Evolutionary conservation across 805 yeast genomes (phyloP), one percentile per base, ranked within the genome.

Genomic region (Candida caryicola): DNA sequence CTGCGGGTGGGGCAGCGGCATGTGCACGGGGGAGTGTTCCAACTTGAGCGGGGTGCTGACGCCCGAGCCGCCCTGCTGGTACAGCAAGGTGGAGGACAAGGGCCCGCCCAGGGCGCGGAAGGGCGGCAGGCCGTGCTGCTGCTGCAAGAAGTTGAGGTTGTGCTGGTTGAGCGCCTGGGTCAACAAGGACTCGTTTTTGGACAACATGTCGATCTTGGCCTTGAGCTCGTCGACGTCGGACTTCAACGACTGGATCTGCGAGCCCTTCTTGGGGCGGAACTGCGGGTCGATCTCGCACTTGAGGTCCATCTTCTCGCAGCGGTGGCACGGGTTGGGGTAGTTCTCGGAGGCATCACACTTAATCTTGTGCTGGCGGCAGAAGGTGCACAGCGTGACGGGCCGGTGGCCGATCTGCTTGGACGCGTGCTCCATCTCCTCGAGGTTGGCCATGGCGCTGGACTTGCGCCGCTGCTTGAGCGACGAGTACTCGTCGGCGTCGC

Each of bases 311-410:
- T 84, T 73, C 37, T 79, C 82, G 63, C 97, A 90, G 43, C 96
- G 63, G 13, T 83, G 75, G 59, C 97, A 90, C 0, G 96, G 85
- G 5, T 70, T 67, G 0, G 96, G 96, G 48, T 76, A 84, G 45
- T 82, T 78, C 16, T 84, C 90, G 2, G 87, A 76, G 1, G 97
- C 97, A 56, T 90, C 87, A 62, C 97, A 90, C 56, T 84, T 85
- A 59, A 90, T 88, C 61, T 90, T 90, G 59, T 89, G 96, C 57
- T 90, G 96, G 36, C 97, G 77, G 56, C 97, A 90, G 57, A 88
- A 93, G 0, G 96, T 86, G 57, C 97, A 90, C 3, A 95, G 84
- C 0, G 95, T 87, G 1, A 89, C 95, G 0, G 96, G 96, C 39
- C 96, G 66, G 52, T 85, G 91, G 13, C 70, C 70, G 1, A 70